Evolutionary conservation across 495 filamentous ascomycete genomes (phyloP).

Genomic region (Hypoxylon trugodes): DNA sequence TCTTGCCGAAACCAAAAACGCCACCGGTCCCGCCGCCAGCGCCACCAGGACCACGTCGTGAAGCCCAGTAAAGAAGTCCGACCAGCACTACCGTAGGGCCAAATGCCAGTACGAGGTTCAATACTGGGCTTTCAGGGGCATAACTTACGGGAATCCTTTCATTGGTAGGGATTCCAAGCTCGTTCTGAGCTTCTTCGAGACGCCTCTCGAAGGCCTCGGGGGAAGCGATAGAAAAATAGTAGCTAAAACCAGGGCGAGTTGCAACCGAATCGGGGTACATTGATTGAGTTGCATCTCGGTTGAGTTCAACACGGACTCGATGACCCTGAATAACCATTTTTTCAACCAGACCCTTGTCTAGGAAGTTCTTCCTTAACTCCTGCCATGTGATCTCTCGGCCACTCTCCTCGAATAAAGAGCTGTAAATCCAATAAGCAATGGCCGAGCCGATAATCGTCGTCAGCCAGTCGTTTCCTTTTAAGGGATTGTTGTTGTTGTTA

Average conservation of each 20-base stretch:
- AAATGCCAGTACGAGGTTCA: slow-evolving; percentile 74
- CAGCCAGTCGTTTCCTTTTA: slow-evolving; percentile 39
- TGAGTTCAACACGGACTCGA: slow-evolving; percentile 81
- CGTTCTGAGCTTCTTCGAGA: slow-evolving; percentile 85
- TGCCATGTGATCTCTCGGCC: slow-evolving; percentile 94
- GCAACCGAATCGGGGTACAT: slow-evolving; percentile 86
- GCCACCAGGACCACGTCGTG: slow-evolving; percentile 65
- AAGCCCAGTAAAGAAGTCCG: slow-evolving; percentile 76
- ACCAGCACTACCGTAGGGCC: slow-evolving; percentile 89
- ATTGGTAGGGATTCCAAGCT: slow-evolving; percentile 80
- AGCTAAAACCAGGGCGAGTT: slow-evolving; percentile 73
- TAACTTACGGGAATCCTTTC: slow-evolving; percentile 94
- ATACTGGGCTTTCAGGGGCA: slow-evolving; percentile 73
- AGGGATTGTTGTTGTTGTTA: slow-evolving; percentile 11
- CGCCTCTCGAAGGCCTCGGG: slow-evolving; percentile 90
- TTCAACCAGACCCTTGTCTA: slow-evolving; percentile 95
- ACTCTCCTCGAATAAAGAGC: slow-evolving; percentile 36
- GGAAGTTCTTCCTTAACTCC: slow-evolving; percentile 88
- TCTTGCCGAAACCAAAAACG: slow-evolving; percentile 94
- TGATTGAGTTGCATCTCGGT: slow-evolving; percentile 77
- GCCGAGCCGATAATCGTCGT: slow-evolving; percentile 28
- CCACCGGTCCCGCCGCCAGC: slow-evolving; percentile 77
- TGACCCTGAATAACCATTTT: slow-evolving; percentile 82
- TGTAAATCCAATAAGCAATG: slow-evolving; percentile 43
- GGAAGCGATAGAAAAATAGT: slow-evolving; percentile 96